Evolutionary conservation across 768 basidiomycete species (phyloP), one percentile per base, ranked within the genome.

Genomic region (Asterophora parasitica): DNA sequence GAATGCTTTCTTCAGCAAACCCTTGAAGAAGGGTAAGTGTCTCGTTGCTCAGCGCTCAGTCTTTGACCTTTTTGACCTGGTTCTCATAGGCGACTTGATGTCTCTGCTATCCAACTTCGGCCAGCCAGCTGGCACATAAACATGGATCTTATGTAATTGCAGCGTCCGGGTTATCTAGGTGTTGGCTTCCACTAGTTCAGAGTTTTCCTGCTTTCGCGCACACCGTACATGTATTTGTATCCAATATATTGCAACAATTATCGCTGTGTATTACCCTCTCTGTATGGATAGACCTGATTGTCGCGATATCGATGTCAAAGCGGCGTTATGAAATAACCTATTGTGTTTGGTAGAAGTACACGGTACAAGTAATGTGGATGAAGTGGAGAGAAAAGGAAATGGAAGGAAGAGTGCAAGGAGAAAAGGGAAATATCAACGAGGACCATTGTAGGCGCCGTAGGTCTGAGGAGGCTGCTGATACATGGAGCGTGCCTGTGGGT

Each of bases 1-100:
- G 86, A 85, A 86, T 56, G 70, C 73, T 3, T 88, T 87, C 61
- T 76, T 86, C 54, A 84, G 79, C 58, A 88, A 88, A 64, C 86
- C 86, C 10, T 65, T 87, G 33, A 78, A 72, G 56, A 82, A 78
- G 58, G 67, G 82, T 81, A 48, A 45, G 71, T 57, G 10, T 13
- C 11, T 7, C 1, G n/a, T 8, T 27, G 1, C 11, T 38, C 27
- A 15, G 12, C n/a, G n/a, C n/a, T n/a, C n/a, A n/a, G 20, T 34
- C 23, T 7, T 33, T 15, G 12, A 17, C n/a, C 8, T 16, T 2
- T 34, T 8, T 48, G 27, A 49, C 15, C 23, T 23, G 23, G 13
- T 7, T 20, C 11, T 19, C 20, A 10, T 48, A 84, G 82, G 63
- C 40, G 82, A 85, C 54, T 60, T 85, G 23, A 61, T 74, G 19